Percentiles rank a stretch among this genome's conserved stretches.
Evolutionary conservation across 2,329 filamentous ascomycete genomes (phyloP).

Genomic region (Lasiodiplodia citricola): DNA sequence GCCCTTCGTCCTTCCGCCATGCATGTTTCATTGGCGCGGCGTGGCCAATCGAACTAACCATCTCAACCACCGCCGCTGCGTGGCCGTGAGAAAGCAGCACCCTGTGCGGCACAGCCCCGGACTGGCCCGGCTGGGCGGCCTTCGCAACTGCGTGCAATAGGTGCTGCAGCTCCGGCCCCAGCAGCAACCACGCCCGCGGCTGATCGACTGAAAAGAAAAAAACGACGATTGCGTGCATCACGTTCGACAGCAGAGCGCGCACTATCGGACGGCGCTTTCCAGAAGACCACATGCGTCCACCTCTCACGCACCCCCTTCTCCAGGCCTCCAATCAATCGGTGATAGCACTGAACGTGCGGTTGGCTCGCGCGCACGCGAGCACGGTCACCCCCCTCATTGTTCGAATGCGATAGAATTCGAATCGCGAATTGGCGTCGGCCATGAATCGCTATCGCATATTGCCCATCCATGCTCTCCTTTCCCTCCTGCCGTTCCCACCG

Average conservation of each 20-base stretch:
- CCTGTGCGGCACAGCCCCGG: background rate
- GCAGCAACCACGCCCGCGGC: background rate
- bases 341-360: background rate
- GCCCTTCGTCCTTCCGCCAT: slow-evolving; percentile 3
- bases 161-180: background rate
- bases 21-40: slow-evolving; percentile 18
- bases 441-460: slow-evolving; percentile 3
- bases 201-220: background rate
- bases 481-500: background rate
- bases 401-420: slow-evolving; percentile 10
- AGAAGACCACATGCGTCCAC: slow-evolving; percentile 10
- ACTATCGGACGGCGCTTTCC: slow-evolving; percentile 10
- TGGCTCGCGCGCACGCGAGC: background rate
- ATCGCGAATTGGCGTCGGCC: background rate
- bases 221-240: background rate
- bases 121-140: background rate
- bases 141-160: background rate
- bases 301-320: background rate
- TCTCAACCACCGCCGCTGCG: background rate
- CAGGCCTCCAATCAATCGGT: background rate
- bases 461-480: background rate
- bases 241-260: no score
- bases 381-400: background rate
- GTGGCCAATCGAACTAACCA: background rate
- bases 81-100: slow-evolving; percentile 1